Percentiles rank a stretch among this genome's conserved stretches.
These are phyloP conservation scores for Aspergillus calidoustus DNA, from an alignment of 2,329 filamentous ascomycete species.

Conservation along the genomic window DNA sequence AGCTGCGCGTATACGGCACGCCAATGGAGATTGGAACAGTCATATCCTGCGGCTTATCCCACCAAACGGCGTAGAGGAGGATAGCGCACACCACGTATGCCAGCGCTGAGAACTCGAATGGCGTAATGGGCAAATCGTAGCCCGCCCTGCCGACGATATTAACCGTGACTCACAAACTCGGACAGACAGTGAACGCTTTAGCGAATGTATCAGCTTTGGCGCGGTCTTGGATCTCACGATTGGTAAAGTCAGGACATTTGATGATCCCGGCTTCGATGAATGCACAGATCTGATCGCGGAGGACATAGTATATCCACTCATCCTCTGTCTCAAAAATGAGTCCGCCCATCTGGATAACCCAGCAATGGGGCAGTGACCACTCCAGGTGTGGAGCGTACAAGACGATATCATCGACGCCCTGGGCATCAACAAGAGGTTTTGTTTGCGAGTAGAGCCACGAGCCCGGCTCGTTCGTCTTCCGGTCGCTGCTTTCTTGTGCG, in stretches of 20 bases:
- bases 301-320: slow-evolving; percentile 1
- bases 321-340: background rate
- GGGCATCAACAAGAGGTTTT: background rate
- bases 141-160: background rate
- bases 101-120: background rate
- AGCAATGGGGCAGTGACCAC: slow-evolving; percentile 2
- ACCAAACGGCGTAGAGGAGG: background rate
- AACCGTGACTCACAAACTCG: background rate
- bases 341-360: background rate
- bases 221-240: background rate
- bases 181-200: background rate
- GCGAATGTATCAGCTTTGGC: background rate
- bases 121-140: background rate
- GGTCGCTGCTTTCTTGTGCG: background rate
- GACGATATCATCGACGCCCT: background rate
- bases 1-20: background rate
- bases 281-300: background rate
- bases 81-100: background rate
- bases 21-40: background rate
- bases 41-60: slow-evolving; percentile 7
- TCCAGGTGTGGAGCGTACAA: background rate
- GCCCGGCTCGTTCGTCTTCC: background rate
- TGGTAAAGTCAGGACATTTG: background rate
- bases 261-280: slow-evolving; percentile 2
- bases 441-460: background rate